A percentile compares a stretch with the other conserved stretches of the same genome.
Evolutionary conservation across 306 rosid species (phyloP).

Genomic region (Elaeagnus macrophylla): DNA sequence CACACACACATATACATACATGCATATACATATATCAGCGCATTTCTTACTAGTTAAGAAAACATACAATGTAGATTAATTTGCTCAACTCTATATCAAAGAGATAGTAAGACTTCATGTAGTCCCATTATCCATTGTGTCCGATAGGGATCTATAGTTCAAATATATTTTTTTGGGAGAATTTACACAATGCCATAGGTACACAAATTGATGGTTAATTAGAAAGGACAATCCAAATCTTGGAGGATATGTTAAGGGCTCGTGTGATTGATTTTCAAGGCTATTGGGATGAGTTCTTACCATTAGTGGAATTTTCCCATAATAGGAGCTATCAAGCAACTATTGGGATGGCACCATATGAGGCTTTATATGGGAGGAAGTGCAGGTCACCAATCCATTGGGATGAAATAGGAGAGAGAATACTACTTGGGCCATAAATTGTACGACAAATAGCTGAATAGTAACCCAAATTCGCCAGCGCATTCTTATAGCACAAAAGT

Average conservation of each 20-base stretch:
- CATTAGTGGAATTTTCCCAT: too few relatives aligned
- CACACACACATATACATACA: too few relatives aligned
- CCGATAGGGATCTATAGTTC: background rate
- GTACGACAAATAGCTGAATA: background rate
- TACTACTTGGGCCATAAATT: background rate
- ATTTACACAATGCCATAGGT: background rate
- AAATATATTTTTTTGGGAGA: background rate
- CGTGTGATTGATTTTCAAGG: background rate
- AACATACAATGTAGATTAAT: background rate
- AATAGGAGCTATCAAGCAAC: too few relatives aligned
- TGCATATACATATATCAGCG: too few relatives aligned
- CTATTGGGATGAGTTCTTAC: too few relatives aligned
- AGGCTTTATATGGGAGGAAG: too few relatives aligned
- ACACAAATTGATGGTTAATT: background rate
- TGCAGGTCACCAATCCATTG: background rate
- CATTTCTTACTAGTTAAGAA: too few relatives aligned
- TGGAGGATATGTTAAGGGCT: too few relatives aligned
- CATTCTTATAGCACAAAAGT: background rate
- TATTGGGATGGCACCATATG: too few relatives aligned
- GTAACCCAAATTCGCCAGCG: background rate
- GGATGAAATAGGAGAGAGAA: background rate
- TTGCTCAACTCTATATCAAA: background rate
- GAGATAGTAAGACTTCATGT: background rate
- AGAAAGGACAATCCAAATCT: background rate
- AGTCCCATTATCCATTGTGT: background rate